Conservation (phyloP, 2,329 filamentous ascomycete species). For the Cladobotryum protrusum region DNA sequence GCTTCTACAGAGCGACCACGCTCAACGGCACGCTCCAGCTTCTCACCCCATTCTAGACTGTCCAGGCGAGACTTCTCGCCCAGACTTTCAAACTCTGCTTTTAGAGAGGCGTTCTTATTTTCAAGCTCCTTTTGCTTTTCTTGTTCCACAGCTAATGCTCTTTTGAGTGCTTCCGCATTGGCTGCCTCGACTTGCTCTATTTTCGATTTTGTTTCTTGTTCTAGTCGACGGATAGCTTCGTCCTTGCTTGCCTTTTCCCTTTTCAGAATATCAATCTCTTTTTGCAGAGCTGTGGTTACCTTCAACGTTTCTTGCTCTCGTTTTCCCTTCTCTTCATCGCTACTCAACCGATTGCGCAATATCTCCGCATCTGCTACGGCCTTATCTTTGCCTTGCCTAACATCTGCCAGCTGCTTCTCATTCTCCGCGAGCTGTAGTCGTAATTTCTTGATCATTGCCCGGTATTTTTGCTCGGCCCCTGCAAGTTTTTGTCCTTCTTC, state of each 20-base stretch:
- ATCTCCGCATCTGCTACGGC: conserved; percentile 44
- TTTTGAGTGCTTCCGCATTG: conserved; percentile 59
- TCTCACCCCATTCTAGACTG: conserved; percentile 65
- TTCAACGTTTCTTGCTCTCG: conserved; percentile 42
- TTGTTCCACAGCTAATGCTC: conserved; percentile 62
- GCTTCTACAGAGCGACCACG: conserved; percentile 61
- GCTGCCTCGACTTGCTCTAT: conserved; percentile 57
- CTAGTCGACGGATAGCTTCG: conserved; percentile 60
- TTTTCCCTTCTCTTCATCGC: conserved; percentile 51
- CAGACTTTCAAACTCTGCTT: conserved; percentile 70
- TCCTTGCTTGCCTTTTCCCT: conserved; percentile 56
- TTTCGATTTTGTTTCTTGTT: conserved; percentile 61
- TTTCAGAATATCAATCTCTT: conserved; percentile 30
- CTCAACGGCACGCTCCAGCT: conserved; percentile 66
- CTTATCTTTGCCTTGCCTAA: conserved; percentile 54
- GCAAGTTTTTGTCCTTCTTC: conserved; percentile 88
- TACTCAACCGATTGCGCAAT: conserved; percentile 42
- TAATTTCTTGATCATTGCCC: conserved; percentile 77
- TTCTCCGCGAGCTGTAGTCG: conserved; percentile 58
- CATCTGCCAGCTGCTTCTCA: conserved; percentile 57
- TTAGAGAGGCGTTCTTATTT: conserved; percentile 55
- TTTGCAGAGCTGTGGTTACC: conserved; percentile 45
- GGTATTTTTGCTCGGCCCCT: conserved; percentile 77
- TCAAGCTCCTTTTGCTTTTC: conserved; percentile 50
- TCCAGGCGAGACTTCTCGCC: conserved; percentile 65